These are phyloP conservation scores for Lachancea thermotolerans DNA, from an alignment of 805 yeast species.

Conservation along the genomic window DNA sequence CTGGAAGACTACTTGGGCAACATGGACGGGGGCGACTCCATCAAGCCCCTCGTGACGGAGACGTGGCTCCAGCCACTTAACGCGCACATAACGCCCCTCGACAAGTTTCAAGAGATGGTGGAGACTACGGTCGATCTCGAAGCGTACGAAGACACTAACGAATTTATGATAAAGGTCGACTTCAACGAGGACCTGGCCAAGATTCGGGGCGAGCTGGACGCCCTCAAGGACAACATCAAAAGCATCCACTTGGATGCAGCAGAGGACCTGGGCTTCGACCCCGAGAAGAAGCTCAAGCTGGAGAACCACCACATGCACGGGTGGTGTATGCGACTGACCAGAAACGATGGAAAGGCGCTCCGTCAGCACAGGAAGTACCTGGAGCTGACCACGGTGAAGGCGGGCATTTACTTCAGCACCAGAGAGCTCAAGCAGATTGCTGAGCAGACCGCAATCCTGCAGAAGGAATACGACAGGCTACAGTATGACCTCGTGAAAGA, in stretches of 20 bases:
- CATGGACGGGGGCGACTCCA: constrained; percentile 19
- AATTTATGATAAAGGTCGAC: constrained; percentile 81
- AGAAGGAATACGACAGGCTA: constrained; percentile 61
- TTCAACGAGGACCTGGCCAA: constrained; percentile 71
- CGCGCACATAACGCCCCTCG: constrained; percentile 44
- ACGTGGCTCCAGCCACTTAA: constrained; percentile 56
- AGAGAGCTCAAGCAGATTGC: constrained; percentile 53
- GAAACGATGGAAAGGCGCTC: constrained; percentile 78
- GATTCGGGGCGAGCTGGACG: constrained; percentile 52
- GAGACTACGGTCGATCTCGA: constrained; percentile 88
- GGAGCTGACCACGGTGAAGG: constrained; percentile 87
- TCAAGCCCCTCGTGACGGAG: constrained; percentile 35
- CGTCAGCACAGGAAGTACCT: constrained; percentile 52
- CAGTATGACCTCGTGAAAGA: constrained; percentile 78
- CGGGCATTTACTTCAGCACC: constrained; percentile 91
- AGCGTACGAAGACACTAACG: constrained; percentile 67
- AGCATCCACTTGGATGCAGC: constrained; percentile 57
- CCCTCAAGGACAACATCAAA: constrained; percentile 47
- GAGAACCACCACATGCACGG: constrained; percentile 87
- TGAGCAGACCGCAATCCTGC: constrained; percentile 48
- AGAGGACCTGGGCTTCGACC: constrained; percentile 71
- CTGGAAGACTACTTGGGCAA: constrained; percentile 41
- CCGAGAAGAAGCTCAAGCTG: constrained; percentile 81
- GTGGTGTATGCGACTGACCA: constrained; percentile 89
- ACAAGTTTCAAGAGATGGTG: constrained; percentile 73